phyloP scores from a whole-genome alignment of 805 yeast species.

The Komagataella pseudopastoris region DNA sequence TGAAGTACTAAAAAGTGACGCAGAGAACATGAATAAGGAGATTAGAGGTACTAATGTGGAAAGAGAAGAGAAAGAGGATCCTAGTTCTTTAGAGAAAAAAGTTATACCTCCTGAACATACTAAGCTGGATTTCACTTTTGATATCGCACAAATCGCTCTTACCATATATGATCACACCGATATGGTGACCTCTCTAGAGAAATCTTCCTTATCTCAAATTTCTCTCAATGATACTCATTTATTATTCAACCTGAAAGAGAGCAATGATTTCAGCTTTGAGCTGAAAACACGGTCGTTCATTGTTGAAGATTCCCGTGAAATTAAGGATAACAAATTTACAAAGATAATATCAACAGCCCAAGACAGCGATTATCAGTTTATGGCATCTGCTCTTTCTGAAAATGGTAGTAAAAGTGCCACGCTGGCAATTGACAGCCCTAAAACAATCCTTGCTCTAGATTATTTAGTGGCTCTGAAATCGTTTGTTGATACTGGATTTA shows the following conservation, averaged over 20 bases:
- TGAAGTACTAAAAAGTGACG: conserved; percentile 45
- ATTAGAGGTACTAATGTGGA: conserved; percentile 12
- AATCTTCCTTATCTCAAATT: conserved; percentile 37
- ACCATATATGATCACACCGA: conserved; percentile 43
- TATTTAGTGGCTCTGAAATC: conserved; percentile 65
- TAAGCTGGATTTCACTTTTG: conserved; percentile 34
- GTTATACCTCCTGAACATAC: conserved; percentile 11
- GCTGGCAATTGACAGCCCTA: conserved; percentile 68
- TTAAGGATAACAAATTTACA: conserved; percentile 54
- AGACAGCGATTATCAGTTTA: conserved; percentile 57
- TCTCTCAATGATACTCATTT: conserved; percentile 47
- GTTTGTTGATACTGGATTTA: conserved; percentile 27
- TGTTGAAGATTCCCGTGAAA: conserved; percentile 58
- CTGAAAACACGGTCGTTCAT: conserved; percentile 59
- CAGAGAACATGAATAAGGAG: conserved; percentile 45
- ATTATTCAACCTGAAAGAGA: conserved; percentile 33
- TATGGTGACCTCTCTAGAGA: conserved; percentile 18
- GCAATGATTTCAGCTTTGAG: conserved; percentile 44
- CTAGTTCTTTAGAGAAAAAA: conserved; percentile 4
- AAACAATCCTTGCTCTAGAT: conserved; percentile 72
- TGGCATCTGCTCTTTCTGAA: conserved; percentile 32
- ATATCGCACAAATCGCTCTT: conserved; percentile 50
- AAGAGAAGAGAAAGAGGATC: conserved; percentile 1
- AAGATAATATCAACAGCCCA: conserved; percentile 66
- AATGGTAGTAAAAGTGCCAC: conserved; percentile 32